A percentile compares a stretch with the other conserved stretches of the same genome.
phyloP scores from a whole-genome alignment of 2,329 filamentous ascomycete species.

The Cladorrhinum sp. region DNA sequence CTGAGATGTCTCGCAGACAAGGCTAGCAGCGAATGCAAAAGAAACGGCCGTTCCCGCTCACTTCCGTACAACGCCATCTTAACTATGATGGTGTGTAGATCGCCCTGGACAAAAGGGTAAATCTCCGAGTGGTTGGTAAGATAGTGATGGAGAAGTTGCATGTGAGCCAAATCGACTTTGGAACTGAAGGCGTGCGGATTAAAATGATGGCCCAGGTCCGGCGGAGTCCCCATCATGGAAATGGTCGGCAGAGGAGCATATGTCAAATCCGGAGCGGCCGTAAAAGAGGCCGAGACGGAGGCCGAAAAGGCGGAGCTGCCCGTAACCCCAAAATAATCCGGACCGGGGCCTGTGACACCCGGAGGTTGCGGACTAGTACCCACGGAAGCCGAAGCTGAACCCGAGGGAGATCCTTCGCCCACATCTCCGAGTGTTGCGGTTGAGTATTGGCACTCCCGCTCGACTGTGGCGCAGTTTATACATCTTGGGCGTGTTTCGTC shows the following conservation, averaged over 20 bases:
- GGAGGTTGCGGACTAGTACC: neutral
- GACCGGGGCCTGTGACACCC: neutral
- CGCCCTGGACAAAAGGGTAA: constrained; percentile 14
- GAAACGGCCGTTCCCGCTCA: constrained; percentile 29
- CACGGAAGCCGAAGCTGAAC: constrained; percentile 1
- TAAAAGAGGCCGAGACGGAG: neutral
- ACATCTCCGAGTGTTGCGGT: constrained; percentile 2
- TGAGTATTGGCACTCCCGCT: constrained; percentile 29
- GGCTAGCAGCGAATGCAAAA: constrained; percentile 39
- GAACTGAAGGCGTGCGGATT: constrained; percentile 8
- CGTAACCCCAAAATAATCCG: neutral
- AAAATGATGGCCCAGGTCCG: neutral
- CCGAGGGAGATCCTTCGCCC: neutral
- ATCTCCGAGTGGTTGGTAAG: constrained; percentile 16
- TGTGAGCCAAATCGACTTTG: constrained; percentile 28
- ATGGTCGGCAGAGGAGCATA: neutral
- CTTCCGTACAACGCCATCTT: constrained; percentile 23
- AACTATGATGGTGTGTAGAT: constrained; percentile 21
- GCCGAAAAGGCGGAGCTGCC: neutral
- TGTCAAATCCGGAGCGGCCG: neutral
- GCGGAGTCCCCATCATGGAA: neutral
- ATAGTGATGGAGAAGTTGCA: constrained; percentile 31
- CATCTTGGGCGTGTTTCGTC: constrained; percentile 33
- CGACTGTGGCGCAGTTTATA: constrained; percentile 31
- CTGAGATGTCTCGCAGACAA: constrained; percentile 39